These are phyloP conservation scores for Cardamine resedifolia DNA, from an alignment of 345 rosid genomes.

Conservation along the genomic window DNA sequence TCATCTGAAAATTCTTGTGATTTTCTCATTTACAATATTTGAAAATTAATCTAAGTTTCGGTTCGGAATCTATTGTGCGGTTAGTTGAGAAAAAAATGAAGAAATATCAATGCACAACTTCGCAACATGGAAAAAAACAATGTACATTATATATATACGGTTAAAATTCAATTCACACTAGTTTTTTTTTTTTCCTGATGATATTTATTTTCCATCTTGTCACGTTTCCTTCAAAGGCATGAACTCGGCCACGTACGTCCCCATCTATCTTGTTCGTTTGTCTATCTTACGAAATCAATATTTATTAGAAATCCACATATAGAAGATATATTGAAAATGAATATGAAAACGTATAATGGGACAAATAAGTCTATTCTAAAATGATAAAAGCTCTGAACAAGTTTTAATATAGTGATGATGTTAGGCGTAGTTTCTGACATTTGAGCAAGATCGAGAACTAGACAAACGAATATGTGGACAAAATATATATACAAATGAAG, in stretches of 20 bases:
- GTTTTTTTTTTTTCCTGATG: not conserved
- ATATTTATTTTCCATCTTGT: conserved; percentile 1
- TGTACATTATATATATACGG: not conserved
- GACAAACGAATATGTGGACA: conserved; percentile 36
- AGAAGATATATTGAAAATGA: not conserved
- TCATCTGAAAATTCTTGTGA: not conserved
- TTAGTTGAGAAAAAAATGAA: not conserved
- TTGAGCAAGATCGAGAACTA: conserved; percentile 27
- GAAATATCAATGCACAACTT: not conserved
- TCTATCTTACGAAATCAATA: conserved; percentile 27
- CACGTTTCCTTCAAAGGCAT: conserved; percentile 30
- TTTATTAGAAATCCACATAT: not conserved
- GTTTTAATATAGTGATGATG: conserved; percentile 27
- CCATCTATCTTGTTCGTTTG: conserved; percentile 22
- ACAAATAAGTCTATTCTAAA: conserved; percentile 35
- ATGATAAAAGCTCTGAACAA: conserved; percentile 29
- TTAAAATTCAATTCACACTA: conserved; percentile 19
- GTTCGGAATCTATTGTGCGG: not conserved
- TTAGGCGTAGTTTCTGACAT: conserved; percentile 37
- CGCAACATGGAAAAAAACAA: conserved; percentile 19
- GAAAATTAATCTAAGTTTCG: not conserved
- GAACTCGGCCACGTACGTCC: conserved; percentile 35
- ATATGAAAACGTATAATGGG: conserved; percentile 27
- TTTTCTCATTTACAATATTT: not conserved
- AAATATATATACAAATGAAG: conserved; percentile 7